Base-by-base conservation (phyloP, 108 stramenopile species). In the Bacterosira constricta region DNA sequence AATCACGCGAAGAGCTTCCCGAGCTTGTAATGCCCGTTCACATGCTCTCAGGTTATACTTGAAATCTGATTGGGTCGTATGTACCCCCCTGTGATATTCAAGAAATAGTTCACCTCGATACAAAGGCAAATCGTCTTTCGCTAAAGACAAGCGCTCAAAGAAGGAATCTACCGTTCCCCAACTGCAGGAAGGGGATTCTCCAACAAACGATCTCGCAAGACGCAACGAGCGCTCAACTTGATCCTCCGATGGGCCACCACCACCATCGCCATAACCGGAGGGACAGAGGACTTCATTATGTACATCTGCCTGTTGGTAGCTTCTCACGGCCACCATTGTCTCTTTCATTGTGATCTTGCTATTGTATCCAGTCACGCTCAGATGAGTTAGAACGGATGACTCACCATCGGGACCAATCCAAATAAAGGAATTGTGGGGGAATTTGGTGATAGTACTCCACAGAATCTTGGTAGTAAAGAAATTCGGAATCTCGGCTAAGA, bases 211-310 rank as follows among this genome's bases (percentile, higher is more conserved):
- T 15, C 27, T 56, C 21, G 21, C 13, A 6, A 56, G 32, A 4
- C 55, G 20, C 29, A 56, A n/a, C 6, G 55, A 56, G 5, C 55
- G 29, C 55, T 56, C 55, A 30, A 56, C 27, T 25, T 56, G 55
- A 10, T 56, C 55, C 29, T 56, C 55, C 6, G 55, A 56, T 15
- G 55, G 55, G 13, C 55, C 55, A 12, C 55, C 55, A 5, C 55
- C 55, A 15, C 55, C 55, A 21, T 56, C 55, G 31, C 55, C 55
- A 35, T 56, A 56, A 6, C 55, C 55, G 25, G 55, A 56, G 21
- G 55, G 55, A 56, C 55, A 56, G 15, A 56, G 32, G 15, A 56
- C 55, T 35, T 56, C 55, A 35, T 56, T 26, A 35, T 56, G 55
- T 13, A 56, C 55, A 56, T 56, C 55, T n/a, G 55, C 55, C 15